Evolutionary conservation across 768 basidiomycete species (phyloP).

Genomic region (Fomitopsis serialis): DNA sequence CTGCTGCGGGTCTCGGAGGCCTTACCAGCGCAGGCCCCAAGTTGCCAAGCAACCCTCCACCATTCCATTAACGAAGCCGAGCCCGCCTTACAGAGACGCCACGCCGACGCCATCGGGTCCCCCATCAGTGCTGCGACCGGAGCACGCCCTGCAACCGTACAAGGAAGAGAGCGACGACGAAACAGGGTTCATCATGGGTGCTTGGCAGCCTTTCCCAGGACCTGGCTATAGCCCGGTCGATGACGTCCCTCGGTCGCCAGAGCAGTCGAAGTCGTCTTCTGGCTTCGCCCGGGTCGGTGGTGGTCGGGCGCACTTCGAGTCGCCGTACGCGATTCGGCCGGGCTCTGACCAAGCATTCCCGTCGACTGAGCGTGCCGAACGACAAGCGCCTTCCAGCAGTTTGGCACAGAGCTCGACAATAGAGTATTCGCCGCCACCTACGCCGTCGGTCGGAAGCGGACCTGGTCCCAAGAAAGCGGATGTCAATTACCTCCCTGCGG

Average conservation of each 20-base stretch:
- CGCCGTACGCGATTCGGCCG: slow-evolving; percentile 74
- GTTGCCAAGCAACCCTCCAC: slow-evolving; percentile 15
- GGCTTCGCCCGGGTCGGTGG: slow-evolving; percentile 88
- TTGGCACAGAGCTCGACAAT: slow-evolving; percentile 7
- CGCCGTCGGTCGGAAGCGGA: slow-evolving; percentile 35
- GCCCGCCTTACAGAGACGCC: slow-evolving; percentile 18
- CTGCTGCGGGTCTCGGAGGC: slow-evolving; percentile 48
- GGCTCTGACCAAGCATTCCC: slow-evolving; percentile 65
- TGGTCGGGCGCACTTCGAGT: slow-evolving; percentile 78
- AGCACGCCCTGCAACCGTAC: slow-evolving; percentile 73
- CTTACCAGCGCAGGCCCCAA: slow-evolving; percentile 12
- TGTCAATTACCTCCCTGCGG: slow-evolving; percentile 37
- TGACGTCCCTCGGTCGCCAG: slow-evolving; percentile 26
- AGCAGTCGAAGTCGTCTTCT: slow-evolving; percentile 32
- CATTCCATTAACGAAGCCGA: slow-evolving; percentile 20
- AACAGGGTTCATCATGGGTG: slow-evolving; percentile 84
- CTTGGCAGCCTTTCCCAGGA: slow-evolving; percentile 78
- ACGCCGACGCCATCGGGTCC: slow-evolving; percentile 46
- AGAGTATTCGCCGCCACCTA: slow-evolving; percentile 45
- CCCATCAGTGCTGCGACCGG: slow-evolving; percentile 72
- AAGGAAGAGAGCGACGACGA: slow-evolving; percentile 78
- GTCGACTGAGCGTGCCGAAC: slow-evolving; percentile 43
- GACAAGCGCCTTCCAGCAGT: slow-evolving; percentile 15
- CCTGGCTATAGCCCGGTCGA: slow-evolving; percentile 44
- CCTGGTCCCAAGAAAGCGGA: slow-evolving; percentile 32